Conservation (phyloP, 2,329 filamentous ascomycete genomes). For the Penicillium sp. region DNA sequence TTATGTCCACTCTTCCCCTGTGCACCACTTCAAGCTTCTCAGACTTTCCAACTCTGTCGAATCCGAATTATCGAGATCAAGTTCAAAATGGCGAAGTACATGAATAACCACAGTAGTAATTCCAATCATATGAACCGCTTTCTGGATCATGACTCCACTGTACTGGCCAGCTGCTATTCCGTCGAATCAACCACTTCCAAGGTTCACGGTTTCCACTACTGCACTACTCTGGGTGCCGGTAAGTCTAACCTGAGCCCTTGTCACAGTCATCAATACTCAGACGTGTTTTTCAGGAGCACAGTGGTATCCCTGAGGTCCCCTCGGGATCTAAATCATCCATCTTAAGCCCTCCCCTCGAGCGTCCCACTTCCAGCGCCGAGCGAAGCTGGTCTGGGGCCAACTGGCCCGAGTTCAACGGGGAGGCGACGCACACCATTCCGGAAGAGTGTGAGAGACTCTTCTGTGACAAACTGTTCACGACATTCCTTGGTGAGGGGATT, state of each 20-base stretch:
- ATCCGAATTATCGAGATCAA: constrained; percentile 5
- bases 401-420: constrained; percentile 61
- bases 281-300: constrained; percentile 60
- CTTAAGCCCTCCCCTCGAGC: constrained; percentile 85
- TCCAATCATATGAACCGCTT: constrained; percentile 58
- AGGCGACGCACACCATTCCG: constrained; percentile 94
- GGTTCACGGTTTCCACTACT: constrained; percentile 88
- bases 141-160: constrained; percentile 55
- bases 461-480: constrained; percentile 89
- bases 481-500: constrained; percentile 95
- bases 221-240: constrained; percentile 85
- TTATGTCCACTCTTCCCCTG: not conserved
- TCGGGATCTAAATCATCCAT: constrained; percentile 81
- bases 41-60: not conserved
- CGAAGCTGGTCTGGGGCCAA: constrained; percentile 42
- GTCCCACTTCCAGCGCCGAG: constrained; percentile 63
- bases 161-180: constrained; percentile 89
- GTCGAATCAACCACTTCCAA: constrained; percentile 67
- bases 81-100: constrained; percentile 46
- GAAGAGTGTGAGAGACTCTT: constrained; percentile 99
- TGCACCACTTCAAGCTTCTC: constrained; percentile 1
- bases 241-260: constrained; percentile 31
- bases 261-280: not conserved
- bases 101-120: constrained; percentile 73
- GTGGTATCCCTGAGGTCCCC: constrained; percentile 94